Conservation (phyloP, 148 eudicot genomes). For the Cornus florida region DNA sequence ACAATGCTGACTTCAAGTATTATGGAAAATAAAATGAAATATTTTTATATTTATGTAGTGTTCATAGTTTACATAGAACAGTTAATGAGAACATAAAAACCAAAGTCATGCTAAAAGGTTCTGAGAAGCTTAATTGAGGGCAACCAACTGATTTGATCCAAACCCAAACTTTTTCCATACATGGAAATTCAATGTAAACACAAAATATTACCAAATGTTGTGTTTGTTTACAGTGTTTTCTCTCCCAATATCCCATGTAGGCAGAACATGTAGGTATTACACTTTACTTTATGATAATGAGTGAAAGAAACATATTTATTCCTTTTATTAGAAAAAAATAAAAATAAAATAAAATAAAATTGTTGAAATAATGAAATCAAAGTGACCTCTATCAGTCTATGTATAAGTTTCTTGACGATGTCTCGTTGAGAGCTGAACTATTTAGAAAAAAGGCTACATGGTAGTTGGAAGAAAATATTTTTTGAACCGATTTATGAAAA, state of each 20-base stretch:
- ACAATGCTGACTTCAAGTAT: background rate
- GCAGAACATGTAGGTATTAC: background rate
- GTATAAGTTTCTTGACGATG: constrained; percentile 1
- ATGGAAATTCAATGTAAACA: background rate
- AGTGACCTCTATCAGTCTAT: background rate
- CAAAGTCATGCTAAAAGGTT: too few relatives aligned
- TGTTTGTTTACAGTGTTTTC: too few relatives aligned
- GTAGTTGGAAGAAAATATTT: background rate
- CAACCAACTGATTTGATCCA: background rate
- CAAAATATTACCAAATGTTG: too few relatives aligned
- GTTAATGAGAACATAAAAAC: background rate
- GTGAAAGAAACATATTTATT: background rate
- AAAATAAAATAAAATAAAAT: too few relatives aligned
- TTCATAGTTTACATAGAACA: background rate
- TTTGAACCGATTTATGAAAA: background rate
- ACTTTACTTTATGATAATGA: background rate
- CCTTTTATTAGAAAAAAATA: background rate
- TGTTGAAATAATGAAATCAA: background rate
- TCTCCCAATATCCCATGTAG: too few relatives aligned
- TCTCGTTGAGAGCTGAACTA: background rate
- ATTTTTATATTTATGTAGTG: too few relatives aligned
- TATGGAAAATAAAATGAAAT: background rate
- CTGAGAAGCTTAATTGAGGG: background rate
- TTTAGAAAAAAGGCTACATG: background rate
- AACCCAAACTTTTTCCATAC: background rate